These are phyloP conservation scores for Sphaerosporella brunnea DNA, from an alignment of 495 filamentous ascomycete genomes.

Conservation along the genomic window DNA sequence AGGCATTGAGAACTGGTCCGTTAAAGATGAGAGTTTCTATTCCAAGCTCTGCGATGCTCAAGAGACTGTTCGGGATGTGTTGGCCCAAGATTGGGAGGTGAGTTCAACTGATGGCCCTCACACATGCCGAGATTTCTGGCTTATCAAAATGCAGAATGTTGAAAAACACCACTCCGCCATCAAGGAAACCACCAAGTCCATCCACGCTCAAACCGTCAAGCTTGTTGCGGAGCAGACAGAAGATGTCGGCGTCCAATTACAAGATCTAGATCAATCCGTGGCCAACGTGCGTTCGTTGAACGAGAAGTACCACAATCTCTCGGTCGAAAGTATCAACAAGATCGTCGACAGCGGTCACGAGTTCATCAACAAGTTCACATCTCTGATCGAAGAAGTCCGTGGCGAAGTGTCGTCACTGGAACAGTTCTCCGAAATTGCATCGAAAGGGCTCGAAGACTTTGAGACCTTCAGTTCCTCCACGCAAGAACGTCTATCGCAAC, in stretches of 20 bases:
- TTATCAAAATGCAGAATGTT: no score
- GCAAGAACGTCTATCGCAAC: conserved; percentile 47
- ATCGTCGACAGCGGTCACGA: conserved; percentile 15
- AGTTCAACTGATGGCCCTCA: no score
- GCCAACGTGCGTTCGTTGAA: conserved; percentile 69
- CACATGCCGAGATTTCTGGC: no score
- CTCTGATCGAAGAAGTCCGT: conserved; percentile 38
- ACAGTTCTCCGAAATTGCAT: conserved; percentile 27
- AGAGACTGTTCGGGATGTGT: conserved; percentile 57
- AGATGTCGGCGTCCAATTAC: conserved; percentile 72
- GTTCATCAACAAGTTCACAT: conserved; percentile 40
- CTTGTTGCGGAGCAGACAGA: conserved; percentile 81
- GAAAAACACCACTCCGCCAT: conserved; percentile 66
- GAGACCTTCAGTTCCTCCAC: conserved; percentile 41
- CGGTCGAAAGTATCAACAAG: neutral
- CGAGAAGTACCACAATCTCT: conserved; percentile 35
- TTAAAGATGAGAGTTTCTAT: conserved; percentile 48
- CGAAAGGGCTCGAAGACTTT: conserved; percentile 37
- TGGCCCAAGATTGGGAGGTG: conserved; percentile 81
- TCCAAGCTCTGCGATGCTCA: conserved; percentile 51
- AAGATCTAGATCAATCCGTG: conserved; percentile 76
- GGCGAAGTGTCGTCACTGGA: conserved; percentile 36
- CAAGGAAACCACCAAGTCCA: conserved; percentile 60
- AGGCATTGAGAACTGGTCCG: conserved; percentile 58
- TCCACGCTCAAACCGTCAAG: conserved; percentile 77